These are phyloP conservation scores for Cyberlindnera euphorbiiphila DNA, from an alignment of 805 yeast genomes.

Conservation along the genomic window DNA sequence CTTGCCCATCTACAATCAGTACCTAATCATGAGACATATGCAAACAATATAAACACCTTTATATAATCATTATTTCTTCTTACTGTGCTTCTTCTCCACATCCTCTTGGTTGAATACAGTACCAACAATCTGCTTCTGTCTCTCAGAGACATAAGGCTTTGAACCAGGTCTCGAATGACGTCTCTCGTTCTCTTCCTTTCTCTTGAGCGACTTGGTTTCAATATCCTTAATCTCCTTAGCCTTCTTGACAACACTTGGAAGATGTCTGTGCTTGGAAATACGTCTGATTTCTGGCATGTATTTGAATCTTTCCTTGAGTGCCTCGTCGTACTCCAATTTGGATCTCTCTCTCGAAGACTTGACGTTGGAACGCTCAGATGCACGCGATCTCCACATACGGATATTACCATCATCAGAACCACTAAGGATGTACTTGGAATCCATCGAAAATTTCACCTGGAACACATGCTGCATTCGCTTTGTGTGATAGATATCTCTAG, in stretches of 20 bases:
- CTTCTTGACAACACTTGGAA: slow-evolving; percentile 82
- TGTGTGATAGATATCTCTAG: slow-evolving; percentile 93
- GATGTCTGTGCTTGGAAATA: slow-evolving; percentile 87
- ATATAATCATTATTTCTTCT: slow-evolving; percentile 3
- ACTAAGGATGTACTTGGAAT: slow-evolving; percentile 76
- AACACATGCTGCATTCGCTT: slow-evolving; percentile 96
- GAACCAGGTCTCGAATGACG: slow-evolving; percentile 66
- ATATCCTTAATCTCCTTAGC: slow-evolving; percentile 81
- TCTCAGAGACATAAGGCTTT: slow-evolving; percentile 60
- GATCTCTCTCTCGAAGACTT: slow-evolving; percentile 76
- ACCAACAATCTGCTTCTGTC: slow-evolving; percentile 84
- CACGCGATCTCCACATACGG: slow-evolving; percentile 86
- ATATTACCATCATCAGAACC: slow-evolving; percentile 98
- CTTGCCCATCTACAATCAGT: not conserved
- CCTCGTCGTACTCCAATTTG: slow-evolving; percentile 85
- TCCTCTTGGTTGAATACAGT: slow-evolving; percentile 59
- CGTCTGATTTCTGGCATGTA: slow-evolving; percentile 95
- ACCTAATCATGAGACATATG: not conserved
- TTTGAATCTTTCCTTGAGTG: slow-evolving; percentile 86
- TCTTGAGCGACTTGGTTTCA: slow-evolving; percentile 70
- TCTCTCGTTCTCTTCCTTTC: slow-evolving; percentile 79
- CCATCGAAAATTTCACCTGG: slow-evolving; percentile 81
- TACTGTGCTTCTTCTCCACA: slow-evolving; percentile 14
- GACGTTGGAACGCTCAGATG: slow-evolving; percentile 78
- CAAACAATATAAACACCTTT: too few species aligned